phyloP scores from a whole-genome alignment of 108 stramenopile species.

The Pseudonitzschia multiseries region DNA sequence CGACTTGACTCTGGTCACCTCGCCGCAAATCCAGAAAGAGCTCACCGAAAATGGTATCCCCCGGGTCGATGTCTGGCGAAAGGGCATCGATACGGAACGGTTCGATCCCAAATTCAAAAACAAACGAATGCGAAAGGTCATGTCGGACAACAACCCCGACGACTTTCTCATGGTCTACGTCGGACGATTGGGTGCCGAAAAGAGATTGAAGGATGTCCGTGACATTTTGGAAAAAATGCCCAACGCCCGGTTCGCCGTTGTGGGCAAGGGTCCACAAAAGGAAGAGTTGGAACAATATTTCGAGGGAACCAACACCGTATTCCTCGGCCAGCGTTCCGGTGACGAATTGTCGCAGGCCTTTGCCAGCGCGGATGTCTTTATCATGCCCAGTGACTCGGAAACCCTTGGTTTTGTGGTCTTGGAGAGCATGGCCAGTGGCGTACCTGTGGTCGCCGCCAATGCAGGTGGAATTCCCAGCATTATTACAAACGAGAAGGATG shows the following conservation, averaged over 20 bases:
- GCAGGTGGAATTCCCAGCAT: slow-evolving; percentile 82
- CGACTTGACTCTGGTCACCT: slow-evolving; percentile 92
- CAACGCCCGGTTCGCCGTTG: slow-evolving; percentile 60
- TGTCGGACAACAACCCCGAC: slow-evolving; percentile 81
- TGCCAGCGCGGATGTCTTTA: slow-evolving; percentile 87
- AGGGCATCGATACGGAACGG: slow-evolving; percentile 91
- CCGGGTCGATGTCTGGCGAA: slow-evolving; percentile 93
- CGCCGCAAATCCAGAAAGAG: slow-evolving; percentile 90
- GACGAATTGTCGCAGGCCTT: slow-evolving; percentile 74
- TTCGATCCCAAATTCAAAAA: slow-evolving; percentile 85
- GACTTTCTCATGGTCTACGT: slow-evolving; percentile 95
- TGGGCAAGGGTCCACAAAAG: slow-evolving; percentile 78
- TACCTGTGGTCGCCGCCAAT: slow-evolving; percentile 79
- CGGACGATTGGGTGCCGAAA: slow-evolving; percentile 94
- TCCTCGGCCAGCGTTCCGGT: slow-evolving; percentile 70
- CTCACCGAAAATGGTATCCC: slow-evolving; percentile 81
- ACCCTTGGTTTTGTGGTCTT: slow-evolving; percentile 90
- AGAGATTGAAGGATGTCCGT: slow-evolving; percentile 83
- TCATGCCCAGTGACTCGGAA: slow-evolving; percentile 88
- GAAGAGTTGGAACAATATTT: slow-evolving; percentile 56
- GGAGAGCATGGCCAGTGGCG: slow-evolving; percentile 90
- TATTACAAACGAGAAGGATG: slow-evolving; percentile 71
- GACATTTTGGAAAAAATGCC: slow-evolving; percentile 77
- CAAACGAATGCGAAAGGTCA: slow-evolving; percentile 67
- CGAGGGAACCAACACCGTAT: slow-evolving; percentile 79